Conservation (phyloP, 768 basidiomycete genomes). For the Cystofilobasidium ferigula region DNA sequence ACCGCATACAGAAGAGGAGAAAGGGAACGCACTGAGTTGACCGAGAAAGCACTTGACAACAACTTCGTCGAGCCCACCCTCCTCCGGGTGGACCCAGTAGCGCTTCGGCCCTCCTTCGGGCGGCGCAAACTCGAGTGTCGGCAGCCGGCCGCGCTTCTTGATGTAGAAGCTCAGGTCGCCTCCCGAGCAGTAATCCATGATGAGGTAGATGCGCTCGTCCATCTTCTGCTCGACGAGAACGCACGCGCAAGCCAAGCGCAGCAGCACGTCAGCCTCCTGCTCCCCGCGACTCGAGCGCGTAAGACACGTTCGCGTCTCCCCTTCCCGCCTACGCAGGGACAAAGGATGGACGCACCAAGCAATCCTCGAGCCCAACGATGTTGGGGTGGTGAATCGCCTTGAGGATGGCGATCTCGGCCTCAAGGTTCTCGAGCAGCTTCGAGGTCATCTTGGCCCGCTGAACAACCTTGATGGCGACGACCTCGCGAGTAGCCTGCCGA, state of each 20-base stretch:
- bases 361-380: slow-evolving; percentile 84
- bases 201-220: slow-evolving; percentile 57
- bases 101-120: slow-evolving; percentile 36
- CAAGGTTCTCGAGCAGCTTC: slow-evolving; percentile 94
- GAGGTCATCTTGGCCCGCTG: slow-evolving; percentile 72
- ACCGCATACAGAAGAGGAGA: background rate
- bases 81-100: slow-evolving; percentile 82
- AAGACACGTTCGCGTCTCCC: background rate
- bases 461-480: slow-evolving; percentile 91
- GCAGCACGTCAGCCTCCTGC: background rate
- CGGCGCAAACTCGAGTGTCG: slow-evolving; percentile 72
- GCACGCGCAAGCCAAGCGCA: background rate
- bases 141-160: slow-evolving; percentile 89
- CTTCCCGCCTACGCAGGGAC: too few relatives aligned
- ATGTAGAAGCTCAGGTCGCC: slow-evolving; percentile 94
- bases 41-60: slow-evolving; percentile 85
- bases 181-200: slow-evolving; percentile 95
- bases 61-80: slow-evolving; percentile 79
- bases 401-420: slow-evolving; percentile 92
- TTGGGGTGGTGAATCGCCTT: slow-evolving; percentile 86
- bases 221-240: slow-evolving; percentile 39
- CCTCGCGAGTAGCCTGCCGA: slow-evolving; percentile 57
- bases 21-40: slow-evolving; percentile 57
- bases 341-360: slow-evolving; percentile 53
- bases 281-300: background rate